These are phyloP conservation scores for Mucuna pruriens DNA, from an alignment of 306 rosid species.

Conservation along the genomic window DNA sequence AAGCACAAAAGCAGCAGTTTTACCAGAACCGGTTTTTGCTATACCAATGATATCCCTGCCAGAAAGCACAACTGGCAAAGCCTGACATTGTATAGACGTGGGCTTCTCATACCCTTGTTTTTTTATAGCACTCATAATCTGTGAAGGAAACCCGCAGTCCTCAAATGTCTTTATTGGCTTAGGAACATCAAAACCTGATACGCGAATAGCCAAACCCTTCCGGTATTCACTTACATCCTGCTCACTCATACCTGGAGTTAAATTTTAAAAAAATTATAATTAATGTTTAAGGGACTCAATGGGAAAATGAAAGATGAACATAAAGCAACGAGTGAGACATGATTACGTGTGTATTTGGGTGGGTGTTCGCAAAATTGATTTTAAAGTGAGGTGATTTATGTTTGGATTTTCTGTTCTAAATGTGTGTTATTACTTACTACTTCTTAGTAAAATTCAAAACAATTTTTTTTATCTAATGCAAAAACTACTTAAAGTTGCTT, in stretches of 20 bases:
- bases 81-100: constrained; percentile 90
- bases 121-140: constrained; percentile 83
- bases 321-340: background rate
- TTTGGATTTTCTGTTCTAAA: background rate
- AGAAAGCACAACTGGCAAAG: constrained; percentile 85
- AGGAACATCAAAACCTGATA: constrained; percentile 90
- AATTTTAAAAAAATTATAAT: background rate
- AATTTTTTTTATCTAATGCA: background rate
- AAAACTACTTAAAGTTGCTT: background rate
- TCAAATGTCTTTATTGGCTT: constrained; percentile 86
- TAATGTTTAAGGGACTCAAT: background rate
- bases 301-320: constrained; percentile 5
- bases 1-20: constrained; percentile 98
- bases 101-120: constrained; percentile 96
- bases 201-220: constrained; percentile 92
- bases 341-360: background rate
- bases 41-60: constrained; percentile 94
- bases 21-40: constrained; percentile 99
- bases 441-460: too few species aligned
- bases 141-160: constrained; percentile 77
- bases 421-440: too few species aligned
- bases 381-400: background rate
- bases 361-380: background rate
- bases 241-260: constrained; percentile 78
- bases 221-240: constrained; percentile 77